Percentiles rank a stretch among this genome's conserved stretches.
phyloP scores from a whole-genome alignment of 352 stramenopile species.

The Thraustochytrium striatum region DNA sequence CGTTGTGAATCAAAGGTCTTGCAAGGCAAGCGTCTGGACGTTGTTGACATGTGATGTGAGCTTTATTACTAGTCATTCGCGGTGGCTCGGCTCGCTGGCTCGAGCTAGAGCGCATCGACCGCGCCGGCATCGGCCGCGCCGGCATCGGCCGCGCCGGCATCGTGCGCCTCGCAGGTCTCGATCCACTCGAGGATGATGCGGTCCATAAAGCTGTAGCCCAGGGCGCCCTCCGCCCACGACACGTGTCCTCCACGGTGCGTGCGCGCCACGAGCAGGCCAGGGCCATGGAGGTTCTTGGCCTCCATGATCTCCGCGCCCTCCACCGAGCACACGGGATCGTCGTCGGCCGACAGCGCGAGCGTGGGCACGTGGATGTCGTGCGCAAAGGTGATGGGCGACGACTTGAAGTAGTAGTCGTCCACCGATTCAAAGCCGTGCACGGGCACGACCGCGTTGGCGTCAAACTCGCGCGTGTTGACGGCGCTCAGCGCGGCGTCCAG shows the following conservation, averaged over 20 bases:
- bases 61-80: no score
- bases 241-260: slow-evolving; percentile 43
- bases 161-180: slow-evolving; percentile 36
- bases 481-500: slow-evolving; percentile 25
- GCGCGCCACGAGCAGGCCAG: slow-evolving; percentile 30
- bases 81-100: no score
- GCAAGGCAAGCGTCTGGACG: neutral
- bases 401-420: slow-evolving; percentile 47
- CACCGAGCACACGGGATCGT: slow-evolving; percentile 44
- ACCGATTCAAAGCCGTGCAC: slow-evolving; percentile 33
- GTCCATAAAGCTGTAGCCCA: slow-evolving; percentile 46
- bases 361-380: slow-evolving; percentile 42
- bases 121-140: no score
- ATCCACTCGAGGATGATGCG: slow-evolving; percentile 47
- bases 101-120: no score
- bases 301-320: slow-evolving; percentile 18
- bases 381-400: slow-evolving; percentile 33
- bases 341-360: slow-evolving; percentile 31
- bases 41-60: no score
- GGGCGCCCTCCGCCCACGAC: slow-evolving; percentile 9
- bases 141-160: neutral
- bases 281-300: slow-evolving; percentile 34
- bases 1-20: neutral
- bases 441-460: slow-evolving; percentile 11
- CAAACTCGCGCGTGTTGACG: slow-evolving; percentile 22